Base-by-base conservation (phyloP, 495 filamentous ascomycete genomes). In the Endocarpon pusillum region DNA sequence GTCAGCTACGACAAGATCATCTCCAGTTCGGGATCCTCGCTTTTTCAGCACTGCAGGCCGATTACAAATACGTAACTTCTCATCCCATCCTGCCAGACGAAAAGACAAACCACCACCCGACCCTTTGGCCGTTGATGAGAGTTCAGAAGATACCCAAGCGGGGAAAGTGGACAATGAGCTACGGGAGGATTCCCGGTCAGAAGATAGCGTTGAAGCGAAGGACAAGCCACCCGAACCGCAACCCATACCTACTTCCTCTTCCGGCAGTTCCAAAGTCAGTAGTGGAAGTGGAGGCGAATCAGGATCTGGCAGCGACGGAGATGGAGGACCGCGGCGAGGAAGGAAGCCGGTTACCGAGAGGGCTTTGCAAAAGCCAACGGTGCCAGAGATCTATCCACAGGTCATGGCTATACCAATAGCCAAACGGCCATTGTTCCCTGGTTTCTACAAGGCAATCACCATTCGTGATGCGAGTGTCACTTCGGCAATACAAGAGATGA, bases 341-440 rank as follows among this genome's bases (percentile, higher is more conserved):
- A 69, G 78, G 47, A 84, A 76, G 48, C 50, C 62, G 15, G 61
- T 66, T 20, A 56, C 68, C 15, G 81, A 89, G 22, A 73, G 73
- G 45, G 75, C 79, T 15, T 56, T 96, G 30, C 71, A 81, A 47
- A 96, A 94, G 56, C 78, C 84, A 3, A 65, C 74, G 0, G 75
- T 94, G 3, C 91, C 91, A 15, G 91, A 94, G 32, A 75, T 94
- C 23, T 99, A 99, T 52, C 89, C 91, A 15, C 87, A 96, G 48
- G 85, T 99, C 32, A 85, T 99, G 78, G 91, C 91, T 1, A 87
- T 99, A 36, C 89, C 91, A n/a, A 94, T 99, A 44, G 78, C 81
- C 3, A 86, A 89, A 57, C 71, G 91, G 30, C 91, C 89, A 17
- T 58, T 99, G 2, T 99, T 94, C 55, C 91, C 91, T 0, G 91